Base-by-base conservation (phyloP, 1,284 basidiomycete genomes). In the Fomes fomentarius region DNA sequence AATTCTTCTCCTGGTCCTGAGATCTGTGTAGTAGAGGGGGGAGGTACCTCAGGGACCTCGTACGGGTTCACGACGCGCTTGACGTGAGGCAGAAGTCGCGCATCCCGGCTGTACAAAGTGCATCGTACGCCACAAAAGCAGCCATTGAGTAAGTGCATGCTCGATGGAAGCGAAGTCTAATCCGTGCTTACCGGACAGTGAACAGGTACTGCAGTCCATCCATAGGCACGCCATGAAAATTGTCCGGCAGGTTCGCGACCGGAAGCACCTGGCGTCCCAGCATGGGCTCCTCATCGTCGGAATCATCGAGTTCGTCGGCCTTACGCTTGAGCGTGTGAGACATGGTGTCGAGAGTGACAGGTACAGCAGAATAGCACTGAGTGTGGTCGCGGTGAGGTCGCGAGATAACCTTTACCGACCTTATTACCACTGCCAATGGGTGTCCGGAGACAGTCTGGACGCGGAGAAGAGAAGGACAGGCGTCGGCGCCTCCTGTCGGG, bases 171-270 rank as follows among this genome's bases (percentile, higher is more conserved):
- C 26, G 26, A 33, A 33, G 47, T 51, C 14, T 17, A 10, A 40
- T 28, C 12, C 38, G 24, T 15, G 61, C 74, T 50, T 60, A 90
- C 89, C 90, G 80, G 47, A 93, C 91, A 47, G 83, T 83, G 69
- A 92, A 92, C 31, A 93, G 75, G 68, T 93, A 93, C 65, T 93
- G 80, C 77, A 89, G 63, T 2, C 91, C 91, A 69, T 93, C 86
- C 64, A 73, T 69, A 1, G 91, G 91, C 47, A 78, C 78, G 22
- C 78, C 83, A 57, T 82, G 72, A 66, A 85, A 93, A 63, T 84
- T 74, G 19, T 73, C 68, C 28, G 89, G 87, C 45, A 92, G 78
- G 64, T 84, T 79, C 34, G 90, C 89, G 21, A 92, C 87, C 19
- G 89, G 89, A 4, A 92, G 75, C 14, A 80, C 87, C 69, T 91